Evolutionary conservation across 1,139 yeast genomes (phyloP).

Genomic region (Pichia sp.): DNA sequence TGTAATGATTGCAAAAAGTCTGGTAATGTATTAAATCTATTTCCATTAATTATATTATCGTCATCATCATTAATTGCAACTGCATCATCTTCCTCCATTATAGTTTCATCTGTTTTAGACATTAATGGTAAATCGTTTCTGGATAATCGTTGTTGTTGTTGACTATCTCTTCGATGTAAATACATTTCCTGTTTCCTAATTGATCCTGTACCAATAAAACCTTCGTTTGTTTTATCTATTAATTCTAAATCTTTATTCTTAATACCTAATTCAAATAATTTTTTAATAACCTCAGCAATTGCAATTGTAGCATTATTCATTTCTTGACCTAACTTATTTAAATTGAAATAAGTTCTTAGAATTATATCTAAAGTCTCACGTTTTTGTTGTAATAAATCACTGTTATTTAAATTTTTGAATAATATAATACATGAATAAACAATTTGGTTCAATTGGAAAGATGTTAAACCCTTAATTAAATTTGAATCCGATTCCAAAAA

Average conservation of each 20-base stretch:
- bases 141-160: constrained; percentile 21
- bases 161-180: constrained; percentile 12
- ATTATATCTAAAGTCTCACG: constrained; percentile 37
- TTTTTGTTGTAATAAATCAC: constrained; percentile 31
- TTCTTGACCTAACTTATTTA: constrained; percentile 47
- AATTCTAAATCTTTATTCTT: constrained; percentile 16
- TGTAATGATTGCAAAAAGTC: background rate
- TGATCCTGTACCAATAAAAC: constrained; percentile 22
- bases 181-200: constrained; percentile 9
- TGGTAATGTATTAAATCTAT: background rate
- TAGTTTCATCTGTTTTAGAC: background rate
- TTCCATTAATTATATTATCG: background rate
- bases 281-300: constrained; percentile 45
- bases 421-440: constrained; percentile 47
- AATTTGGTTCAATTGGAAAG: constrained; percentile 41
- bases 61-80: background rate
- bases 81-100: background rate
- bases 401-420: constrained; percentile 38
- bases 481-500: constrained; percentile 38
- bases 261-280: constrained; percentile 39
- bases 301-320: constrained; percentile 50
- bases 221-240: constrained; percentile 9
- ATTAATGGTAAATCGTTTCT: constrained; percentile 18
- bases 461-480: constrained; percentile 46
- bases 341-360: constrained; percentile 47